Evolutionary conservation across 768 basidiomycete genomes (phyloP).

Genomic region (Holtermanniella nyarrowii): DNA sequence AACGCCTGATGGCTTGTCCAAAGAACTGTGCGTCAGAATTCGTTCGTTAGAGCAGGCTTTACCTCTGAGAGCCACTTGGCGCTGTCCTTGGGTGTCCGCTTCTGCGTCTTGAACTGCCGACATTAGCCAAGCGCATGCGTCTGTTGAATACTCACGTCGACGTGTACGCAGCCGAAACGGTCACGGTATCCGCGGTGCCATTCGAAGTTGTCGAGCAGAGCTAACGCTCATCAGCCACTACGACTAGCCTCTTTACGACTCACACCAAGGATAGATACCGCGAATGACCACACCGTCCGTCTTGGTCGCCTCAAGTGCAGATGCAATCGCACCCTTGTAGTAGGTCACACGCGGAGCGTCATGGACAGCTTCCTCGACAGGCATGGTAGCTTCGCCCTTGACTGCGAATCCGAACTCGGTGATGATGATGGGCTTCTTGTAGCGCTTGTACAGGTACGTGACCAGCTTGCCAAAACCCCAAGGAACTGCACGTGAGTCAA

Average conservation of each 20-base stretch:
- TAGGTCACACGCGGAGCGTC: slow-evolving; percentile 22
- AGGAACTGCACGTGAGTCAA: slow-evolving; percentile 11
- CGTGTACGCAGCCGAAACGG: slow-evolving; percentile 7
- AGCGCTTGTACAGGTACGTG: slow-evolving; percentile 13
- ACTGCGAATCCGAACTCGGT: slow-evolving; percentile 26
- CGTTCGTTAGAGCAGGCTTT: no score
- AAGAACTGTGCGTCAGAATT: background rate
- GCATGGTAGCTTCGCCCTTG: slow-evolving; percentile 11
- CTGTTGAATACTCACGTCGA: background rate
- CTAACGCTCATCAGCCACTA: background rate
- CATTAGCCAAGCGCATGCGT: background rate
- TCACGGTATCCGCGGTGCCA: slow-evolving; percentile 10
- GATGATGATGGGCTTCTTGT: slow-evolving; percentile 20
- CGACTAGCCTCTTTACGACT: slow-evolving; percentile 1
- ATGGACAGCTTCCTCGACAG: slow-evolving; percentile 11
- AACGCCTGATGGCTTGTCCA: background rate
- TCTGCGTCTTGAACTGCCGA: background rate
- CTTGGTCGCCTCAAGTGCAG: slow-evolving; percentile 15
- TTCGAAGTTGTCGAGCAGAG: slow-evolving; percentile 10
- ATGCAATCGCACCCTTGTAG: slow-evolving; percentile 17
- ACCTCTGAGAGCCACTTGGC: background rate
- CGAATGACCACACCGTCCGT: slow-evolving; percentile 19
- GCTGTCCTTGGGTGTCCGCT: background rate
- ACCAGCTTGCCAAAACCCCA: slow-evolving; percentile 33
- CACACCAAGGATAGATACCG: slow-evolving; percentile 28